Evolutionary conservation across 148 eudicot genomes (phyloP), one percentile per base, ranked within the genome.

Genomic region (Pharnaceum exiguum): DNA sequence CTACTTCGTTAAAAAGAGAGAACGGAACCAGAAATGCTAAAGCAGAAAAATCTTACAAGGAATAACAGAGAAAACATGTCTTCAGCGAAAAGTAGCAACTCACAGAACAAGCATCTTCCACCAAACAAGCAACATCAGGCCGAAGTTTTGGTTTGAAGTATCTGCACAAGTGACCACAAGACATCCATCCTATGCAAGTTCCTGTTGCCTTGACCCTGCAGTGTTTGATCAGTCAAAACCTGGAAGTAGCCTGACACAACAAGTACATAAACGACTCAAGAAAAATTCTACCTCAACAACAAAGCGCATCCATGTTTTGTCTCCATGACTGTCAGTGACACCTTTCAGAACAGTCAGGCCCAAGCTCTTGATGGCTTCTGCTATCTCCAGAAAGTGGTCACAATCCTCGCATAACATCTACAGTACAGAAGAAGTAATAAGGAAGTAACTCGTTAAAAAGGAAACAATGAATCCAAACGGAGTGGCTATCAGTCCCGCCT

Each of bases 131-230:
- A 38, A 27, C 7, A 39, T 69, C 62, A 75, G 55, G 30, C 26
- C 38, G 75, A 42, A 37, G 67, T 53, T 60, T 77, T 78, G 13
- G 83, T 69, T 74, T 86, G 93, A 55, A 90, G 51, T 58, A 87
- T 78, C 68, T 87, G 93, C 75, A 87, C 79, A 44, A 90, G 83
- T 51, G 95, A 78, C 95, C 89, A 87, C 46, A 90, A 61, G 43
- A 87, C 75, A 71, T 90, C 97, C 93, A 90, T 80, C 68, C 97
- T 78, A 57, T 87, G 97, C 75, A 90, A 58, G 77, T 65, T 80
- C 67, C 85, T 76, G 63, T 82, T 82, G 70, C 67, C 80, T 65
- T 82, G 79, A n/a, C 75, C 86, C 91, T 82, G 79, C 65, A 67
- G 35, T 13, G 44, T 29, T 44, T 7, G 11, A 59, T n/a, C 42